Conservation (phyloP, 495 filamentous ascomycete genomes). For the Daldinia childiae region DNA sequence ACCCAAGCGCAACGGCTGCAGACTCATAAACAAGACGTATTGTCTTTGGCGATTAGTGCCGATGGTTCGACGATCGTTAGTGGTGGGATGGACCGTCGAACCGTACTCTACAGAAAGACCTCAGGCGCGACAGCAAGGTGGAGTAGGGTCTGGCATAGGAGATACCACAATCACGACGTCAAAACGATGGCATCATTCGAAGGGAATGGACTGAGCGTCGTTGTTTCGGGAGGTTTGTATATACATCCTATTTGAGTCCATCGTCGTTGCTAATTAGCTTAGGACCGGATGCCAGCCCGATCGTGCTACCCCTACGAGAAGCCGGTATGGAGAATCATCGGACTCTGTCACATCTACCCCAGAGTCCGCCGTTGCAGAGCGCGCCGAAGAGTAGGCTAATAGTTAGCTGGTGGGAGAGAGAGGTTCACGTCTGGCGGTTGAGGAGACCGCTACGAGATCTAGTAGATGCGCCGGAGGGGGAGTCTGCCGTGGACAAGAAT, state of each 20-base stretch:
- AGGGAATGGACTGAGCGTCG: slow-evolving; percentile 79
- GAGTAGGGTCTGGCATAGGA: slow-evolving; percentile 82
- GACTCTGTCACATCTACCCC: slow-evolving; percentile 80
- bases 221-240: slow-evolving; percentile 87
- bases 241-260: background rate
- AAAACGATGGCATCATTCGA: slow-evolving; percentile 95
- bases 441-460: slow-evolving; percentile 58
- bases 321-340: slow-evolving; percentile 85
- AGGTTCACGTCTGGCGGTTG: slow-evolving; percentile 85
- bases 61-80: slow-evolving; percentile 89
- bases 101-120: slow-evolving; percentile 77
- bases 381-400: slow-evolving; percentile 76
- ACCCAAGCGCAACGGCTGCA: slow-evolving; percentile 84
- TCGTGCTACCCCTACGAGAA: slow-evolving; percentile 80
- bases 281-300: slow-evolving; percentile 87
- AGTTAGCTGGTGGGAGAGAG: slow-evolving; percentile 92
- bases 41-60: slow-evolving; percentile 80
- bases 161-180: slow-evolving; percentile 91
- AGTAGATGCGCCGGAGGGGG: slow-evolving; percentile 51
- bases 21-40: slow-evolving; percentile 86
- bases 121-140: slow-evolving; percentile 71
- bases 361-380: slow-evolving; percentile 73
- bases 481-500: slow-evolving; percentile 52
- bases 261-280: slow-evolving; percentile 46
- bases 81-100: slow-evolving; percentile 89